phyloP scores from a whole-genome alignment of 768 basidiomycete genomes.

The Russula vinacea region DNA sequence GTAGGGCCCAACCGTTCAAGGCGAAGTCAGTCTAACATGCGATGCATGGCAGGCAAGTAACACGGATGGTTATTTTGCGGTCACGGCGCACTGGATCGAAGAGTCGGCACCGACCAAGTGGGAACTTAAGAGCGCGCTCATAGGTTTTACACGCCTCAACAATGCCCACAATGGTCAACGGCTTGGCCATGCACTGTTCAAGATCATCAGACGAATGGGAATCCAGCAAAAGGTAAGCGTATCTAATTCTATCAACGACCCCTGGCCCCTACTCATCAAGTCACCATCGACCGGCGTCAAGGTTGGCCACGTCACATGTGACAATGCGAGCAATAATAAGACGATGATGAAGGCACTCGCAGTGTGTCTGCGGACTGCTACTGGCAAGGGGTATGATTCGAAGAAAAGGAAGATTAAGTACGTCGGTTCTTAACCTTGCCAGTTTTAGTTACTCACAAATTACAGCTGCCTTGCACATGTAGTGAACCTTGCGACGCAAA shows the following conservation, averaged over 20 bases:
- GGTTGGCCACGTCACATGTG: not conserved
- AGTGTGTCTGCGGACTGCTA: not conserved
- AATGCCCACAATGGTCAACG: too few relatives aligned
- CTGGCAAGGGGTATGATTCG: not conserved
- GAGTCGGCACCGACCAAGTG: too few relatives aligned
- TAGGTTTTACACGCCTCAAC: too few relatives aligned
- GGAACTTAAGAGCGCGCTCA: too few relatives aligned
- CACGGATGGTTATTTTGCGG: not conserved
- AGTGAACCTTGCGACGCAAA: not conserved
- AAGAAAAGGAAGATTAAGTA: not conserved
- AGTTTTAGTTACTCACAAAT: not conserved
- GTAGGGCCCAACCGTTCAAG: not conserved
- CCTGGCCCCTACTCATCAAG: too few relatives aligned
- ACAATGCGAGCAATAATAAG: not conserved
- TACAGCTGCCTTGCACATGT: constrained; percentile 2
- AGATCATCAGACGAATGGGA: too few relatives aligned
- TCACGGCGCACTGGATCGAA: too few relatives aligned
- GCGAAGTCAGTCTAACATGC: not conserved
- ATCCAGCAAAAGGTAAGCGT: too few relatives aligned
- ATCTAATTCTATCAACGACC: too few relatives aligned
- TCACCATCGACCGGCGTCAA: too few relatives aligned
- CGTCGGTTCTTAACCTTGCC: too few relatives aligned
- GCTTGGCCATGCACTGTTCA: too few relatives aligned
- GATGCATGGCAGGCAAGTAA: not conserved
- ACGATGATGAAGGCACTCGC: not conserved